Evolutionary conservation across 1,284 basidiomycete genomes (phyloP).

Genomic region (Apiotrichum gracile): DNA sequence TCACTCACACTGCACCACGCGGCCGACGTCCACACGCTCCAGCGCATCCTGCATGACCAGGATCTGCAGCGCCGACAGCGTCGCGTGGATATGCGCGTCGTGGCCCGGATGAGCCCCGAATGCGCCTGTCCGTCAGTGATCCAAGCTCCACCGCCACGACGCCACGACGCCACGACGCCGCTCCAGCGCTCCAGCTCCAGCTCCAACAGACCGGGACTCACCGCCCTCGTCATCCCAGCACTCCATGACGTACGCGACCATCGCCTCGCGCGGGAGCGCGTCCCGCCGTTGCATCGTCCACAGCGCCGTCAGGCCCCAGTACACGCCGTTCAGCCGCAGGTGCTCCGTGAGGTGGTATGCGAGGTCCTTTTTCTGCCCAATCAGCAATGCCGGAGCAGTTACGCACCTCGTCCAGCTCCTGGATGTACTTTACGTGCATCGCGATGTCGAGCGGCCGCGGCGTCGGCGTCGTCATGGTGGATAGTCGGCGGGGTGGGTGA

Average conservation of each 20-base stretch:
- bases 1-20: constrained; percentile 67
- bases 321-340: constrained; percentile 90
- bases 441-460: constrained; percentile 39
- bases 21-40: constrained; percentile 60
- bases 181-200: no score
- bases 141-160: no score
- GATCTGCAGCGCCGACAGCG: constrained; percentile 87
- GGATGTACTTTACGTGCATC: constrained; percentile 68
- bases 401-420: constrained; percentile 61
- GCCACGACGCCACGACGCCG: no score
- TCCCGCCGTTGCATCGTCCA: constrained; percentile 71
- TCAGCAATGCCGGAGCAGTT: constrained; percentile 7
- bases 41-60: constrained; percentile 78
- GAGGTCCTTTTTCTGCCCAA: constrained; percentile 70
- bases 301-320: constrained; percentile 90
- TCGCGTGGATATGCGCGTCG: constrained; percentile 82
- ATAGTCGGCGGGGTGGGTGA: no score
- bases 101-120: constrained; percentile 91
- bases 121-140: constrained; percentile 55
- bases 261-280: constrained; percentile 71
- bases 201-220: constrained; percentile 42
- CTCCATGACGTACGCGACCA: constrained; percentile 82
- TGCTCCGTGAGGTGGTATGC: constrained; percentile 90
- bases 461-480: neutral
- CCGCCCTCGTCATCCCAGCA: constrained; percentile 90